Conservation (phyloP, 306 rosid species). For the Sicyos edulis region DNA sequence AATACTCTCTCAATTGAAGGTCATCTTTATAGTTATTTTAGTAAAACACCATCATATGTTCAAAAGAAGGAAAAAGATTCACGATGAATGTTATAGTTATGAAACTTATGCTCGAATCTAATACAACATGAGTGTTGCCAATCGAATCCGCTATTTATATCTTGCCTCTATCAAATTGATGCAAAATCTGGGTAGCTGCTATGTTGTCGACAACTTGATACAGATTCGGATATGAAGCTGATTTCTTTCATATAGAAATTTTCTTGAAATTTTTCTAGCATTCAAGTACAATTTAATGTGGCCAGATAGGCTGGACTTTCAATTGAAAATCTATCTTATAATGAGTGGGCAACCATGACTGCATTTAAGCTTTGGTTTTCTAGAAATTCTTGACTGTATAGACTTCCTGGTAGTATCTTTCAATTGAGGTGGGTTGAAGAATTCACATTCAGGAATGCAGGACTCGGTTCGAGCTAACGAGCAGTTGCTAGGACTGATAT, state of each 20-base stretch:
- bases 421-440: constrained; percentile 58
- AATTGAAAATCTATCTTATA: not conserved
- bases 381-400: not conserved
- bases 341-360: not conserved
- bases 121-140: not conserved
- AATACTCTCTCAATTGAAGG: not conserved
- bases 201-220: too few relatives aligned
- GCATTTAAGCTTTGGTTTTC: not conserved
- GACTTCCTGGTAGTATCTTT: too few relatives aligned
- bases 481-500: constrained; percentile 51
- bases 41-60: not conserved
- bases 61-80: not conserved
- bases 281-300: not conserved
- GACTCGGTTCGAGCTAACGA: constrained; percentile 51
- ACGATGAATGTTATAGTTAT: not conserved
- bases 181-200: not conserved
- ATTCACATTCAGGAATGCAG: constrained; percentile 44
- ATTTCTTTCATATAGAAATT: not conserved
- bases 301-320: not conserved
- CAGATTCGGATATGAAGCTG: not conserved
- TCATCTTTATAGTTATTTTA: not conserved
- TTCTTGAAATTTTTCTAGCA: not conserved
- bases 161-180: not conserved
- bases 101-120: not conserved
- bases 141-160: not conserved